Percentiles rank a stretch among this genome's conserved stretches.
These are phyloP conservation scores for Lactarius hengduanensis DNA, from an alignment of 768 basidiomycete genomes.

Conservation along the genomic window DNA sequence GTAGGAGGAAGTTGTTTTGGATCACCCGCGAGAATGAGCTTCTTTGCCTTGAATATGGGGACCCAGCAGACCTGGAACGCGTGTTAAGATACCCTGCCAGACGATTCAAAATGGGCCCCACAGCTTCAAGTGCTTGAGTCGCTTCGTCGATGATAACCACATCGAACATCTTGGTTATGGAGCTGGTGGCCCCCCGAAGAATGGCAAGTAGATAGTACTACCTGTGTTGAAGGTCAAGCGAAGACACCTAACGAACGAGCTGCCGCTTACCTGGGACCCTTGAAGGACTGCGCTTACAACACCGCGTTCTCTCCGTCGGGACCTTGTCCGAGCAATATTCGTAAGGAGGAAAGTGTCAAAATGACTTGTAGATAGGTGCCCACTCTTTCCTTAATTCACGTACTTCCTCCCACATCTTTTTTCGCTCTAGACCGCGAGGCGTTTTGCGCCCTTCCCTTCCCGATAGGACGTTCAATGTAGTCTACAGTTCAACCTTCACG, in stretches of 20 bases:
- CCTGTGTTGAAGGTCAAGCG: conserved; percentile 39
- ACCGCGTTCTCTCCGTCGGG: conserved; percentile 83
- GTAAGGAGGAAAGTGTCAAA: not conserved
- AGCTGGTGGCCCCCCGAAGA: conserved; percentile 86
- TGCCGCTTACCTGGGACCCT: conserved; percentile 62
- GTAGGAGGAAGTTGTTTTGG: conserved; percentile 97
- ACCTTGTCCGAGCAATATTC: conserved; percentile 45
- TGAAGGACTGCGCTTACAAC: conserved; percentile 79
- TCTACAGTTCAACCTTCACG: conserved; percentile 83
- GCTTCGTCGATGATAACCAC: conserved; percentile 97
- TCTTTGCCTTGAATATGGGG: conserved; percentile 89
- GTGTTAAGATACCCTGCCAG: not conserved
- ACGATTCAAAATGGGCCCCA: conserved; percentile 38
- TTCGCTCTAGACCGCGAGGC: conserved; percentile 69
- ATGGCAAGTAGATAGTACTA: conserved; percentile 94
- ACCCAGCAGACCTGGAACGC: conserved; percentile 81
- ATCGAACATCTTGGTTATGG: conserved; percentile 75
- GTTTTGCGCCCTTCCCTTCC: conserved; percentile 70
- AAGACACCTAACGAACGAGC: not conserved
- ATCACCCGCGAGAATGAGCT: conserved; percentile 89
- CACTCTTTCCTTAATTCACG: conserved; percentile 89
- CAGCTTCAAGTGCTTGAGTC: conserved; percentile 94
- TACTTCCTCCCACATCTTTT: conserved; percentile 85
- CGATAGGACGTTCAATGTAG: conserved; percentile 62
- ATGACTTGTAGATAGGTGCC: conserved; percentile 29